A percentile compares a stretch with the other conserved stretches of the same genome.
These are phyloP conservation scores for Phytophthora nicotianae DNA, from an alignment of 352 stramenopile genomes.

Conservation along the genomic window DNA sequence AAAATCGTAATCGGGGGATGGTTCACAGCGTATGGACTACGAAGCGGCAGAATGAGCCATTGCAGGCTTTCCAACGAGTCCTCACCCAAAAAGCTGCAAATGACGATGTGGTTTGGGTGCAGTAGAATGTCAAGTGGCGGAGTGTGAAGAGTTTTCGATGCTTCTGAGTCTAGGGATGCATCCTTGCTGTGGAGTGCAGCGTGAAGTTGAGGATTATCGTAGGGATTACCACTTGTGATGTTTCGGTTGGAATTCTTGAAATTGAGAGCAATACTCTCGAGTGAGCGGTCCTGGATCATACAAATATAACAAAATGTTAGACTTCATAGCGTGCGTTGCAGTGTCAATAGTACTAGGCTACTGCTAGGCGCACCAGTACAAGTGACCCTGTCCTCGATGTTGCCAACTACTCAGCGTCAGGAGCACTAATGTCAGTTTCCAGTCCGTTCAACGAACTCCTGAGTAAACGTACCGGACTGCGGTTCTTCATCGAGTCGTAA, in stretches of 20 bases:
- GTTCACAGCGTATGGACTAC: constrained; percentile 47
- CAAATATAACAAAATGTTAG: constrained; percentile 2
- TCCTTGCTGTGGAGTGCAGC: constrained; percentile 27
- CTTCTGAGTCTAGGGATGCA: constrained; percentile 22
- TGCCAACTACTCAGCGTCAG: constrained; percentile 30
- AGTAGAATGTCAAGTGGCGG: constrained; percentile 67
- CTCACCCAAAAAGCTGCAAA: constrained; percentile 86
- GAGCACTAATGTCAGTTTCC: constrained; percentile 7
- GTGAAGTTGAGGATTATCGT: constrained; percentile 42
- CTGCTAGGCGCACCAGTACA: constrained; percentile 45
- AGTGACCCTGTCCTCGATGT: constrained; percentile 47
- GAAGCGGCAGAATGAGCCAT: constrained; percentile 78
- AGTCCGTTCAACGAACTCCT: not conserved
- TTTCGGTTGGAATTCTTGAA: constrained; percentile 41
- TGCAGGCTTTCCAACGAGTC: constrained; percentile 75
- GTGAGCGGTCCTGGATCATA: constrained; percentile 59
- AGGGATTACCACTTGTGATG: constrained; percentile 45
- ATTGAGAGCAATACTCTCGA: constrained; percentile 60
- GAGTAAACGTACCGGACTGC: constrained; percentile 30
- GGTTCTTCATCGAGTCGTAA: constrained; percentile 34
- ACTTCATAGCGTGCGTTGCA: not conserved
- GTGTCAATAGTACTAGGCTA: not conserved
- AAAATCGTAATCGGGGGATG: constrained; percentile 85
- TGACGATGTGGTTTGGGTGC: constrained; percentile 71
- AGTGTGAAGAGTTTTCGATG: constrained; percentile 39